phyloP scores from a whole-genome alignment of 2,329 filamentous ascomycete species.

The Trichoderma sp. region DNA sequence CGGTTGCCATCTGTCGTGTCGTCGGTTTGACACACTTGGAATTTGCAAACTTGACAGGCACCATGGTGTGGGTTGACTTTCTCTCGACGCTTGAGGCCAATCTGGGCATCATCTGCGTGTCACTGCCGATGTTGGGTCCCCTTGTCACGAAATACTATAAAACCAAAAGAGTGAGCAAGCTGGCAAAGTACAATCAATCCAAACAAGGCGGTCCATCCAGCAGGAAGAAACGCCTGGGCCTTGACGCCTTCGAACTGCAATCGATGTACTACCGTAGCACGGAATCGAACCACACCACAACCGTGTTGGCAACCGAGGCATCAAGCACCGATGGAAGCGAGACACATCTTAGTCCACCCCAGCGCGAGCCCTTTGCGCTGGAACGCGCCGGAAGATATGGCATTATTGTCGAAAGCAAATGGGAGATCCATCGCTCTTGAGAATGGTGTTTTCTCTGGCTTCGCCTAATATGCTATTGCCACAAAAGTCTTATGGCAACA shows the following conservation, averaged over 20 bases:
- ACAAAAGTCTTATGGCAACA: too few species aligned
- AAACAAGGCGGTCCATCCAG: not conserved
- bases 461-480: too few species aligned
- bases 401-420: constrained; percentile 5
- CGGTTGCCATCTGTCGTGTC: constrained; percentile 27
- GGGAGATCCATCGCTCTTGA: not conserved
- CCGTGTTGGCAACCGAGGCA: not conserved
- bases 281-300: not conserved
- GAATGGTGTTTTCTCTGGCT: not conserved
- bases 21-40: constrained; percentile 24
- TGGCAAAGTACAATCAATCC: not conserved
- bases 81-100: constrained; percentile 25
- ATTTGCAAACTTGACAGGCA: constrained; percentile 26
- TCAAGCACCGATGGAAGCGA: constrained; percentile 5
- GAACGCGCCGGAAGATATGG: not conserved
- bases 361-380: not conserved
- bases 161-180: not conserved
- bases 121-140: constrained; percentile 26
- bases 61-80: constrained; percentile 27
- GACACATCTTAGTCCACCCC: not conserved
- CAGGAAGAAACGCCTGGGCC: not conserved
- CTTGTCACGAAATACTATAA: not conserved
- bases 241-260: constrained; percentile 1
- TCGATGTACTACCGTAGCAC: constrained; percentile 1
- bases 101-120: constrained; percentile 26